phyloP scores from a whole-genome alignment of 768 basidiomycete genomes.

The Boletus tylopilopsis region DNA sequence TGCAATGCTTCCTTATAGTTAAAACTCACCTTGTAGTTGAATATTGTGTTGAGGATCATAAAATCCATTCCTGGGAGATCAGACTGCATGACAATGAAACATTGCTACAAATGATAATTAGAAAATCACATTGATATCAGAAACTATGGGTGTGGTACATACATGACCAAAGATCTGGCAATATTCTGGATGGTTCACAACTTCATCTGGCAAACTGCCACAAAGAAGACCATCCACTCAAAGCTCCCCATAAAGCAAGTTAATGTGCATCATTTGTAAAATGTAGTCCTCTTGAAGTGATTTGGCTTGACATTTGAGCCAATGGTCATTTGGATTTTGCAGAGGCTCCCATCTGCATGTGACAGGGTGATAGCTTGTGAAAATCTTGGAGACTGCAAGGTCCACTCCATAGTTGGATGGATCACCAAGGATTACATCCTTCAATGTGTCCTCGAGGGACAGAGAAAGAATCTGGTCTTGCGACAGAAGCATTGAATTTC shows the following conservation, averaged over 20 bases:
- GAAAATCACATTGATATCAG: no score
- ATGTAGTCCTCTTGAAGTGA: neutral
- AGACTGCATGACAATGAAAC: neutral
- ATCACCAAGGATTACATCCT: neutral
- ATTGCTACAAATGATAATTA: neutral
- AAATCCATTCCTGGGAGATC: neutral
- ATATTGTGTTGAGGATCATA: neutral
- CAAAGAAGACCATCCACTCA: constrained; percentile 14
- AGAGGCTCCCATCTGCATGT: constrained; percentile 7
- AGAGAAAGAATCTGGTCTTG: constrained; percentile 23
- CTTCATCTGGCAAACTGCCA: constrained; percentile 5
- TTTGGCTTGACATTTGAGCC: constrained; percentile 11
- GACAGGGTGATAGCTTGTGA: constrained; percentile 4
- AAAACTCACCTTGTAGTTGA: neutral
- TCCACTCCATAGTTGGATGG: constrained; percentile 9
- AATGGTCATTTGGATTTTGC: constrained; percentile 2
- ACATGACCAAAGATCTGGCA: neutral
- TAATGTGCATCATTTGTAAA: neutral
- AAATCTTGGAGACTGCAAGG: constrained; percentile 8
- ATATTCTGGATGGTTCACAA: neutral
- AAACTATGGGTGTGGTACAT: neutral
- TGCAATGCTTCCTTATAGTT: no score
- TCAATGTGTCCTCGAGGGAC: constrained; percentile 10
- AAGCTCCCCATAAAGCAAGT: constrained; percentile 16
- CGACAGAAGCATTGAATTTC: no score